phyloP scores from a whole-genome alignment of 768 basidiomycete genomes.

The Tremella fuciformis region DNA sequence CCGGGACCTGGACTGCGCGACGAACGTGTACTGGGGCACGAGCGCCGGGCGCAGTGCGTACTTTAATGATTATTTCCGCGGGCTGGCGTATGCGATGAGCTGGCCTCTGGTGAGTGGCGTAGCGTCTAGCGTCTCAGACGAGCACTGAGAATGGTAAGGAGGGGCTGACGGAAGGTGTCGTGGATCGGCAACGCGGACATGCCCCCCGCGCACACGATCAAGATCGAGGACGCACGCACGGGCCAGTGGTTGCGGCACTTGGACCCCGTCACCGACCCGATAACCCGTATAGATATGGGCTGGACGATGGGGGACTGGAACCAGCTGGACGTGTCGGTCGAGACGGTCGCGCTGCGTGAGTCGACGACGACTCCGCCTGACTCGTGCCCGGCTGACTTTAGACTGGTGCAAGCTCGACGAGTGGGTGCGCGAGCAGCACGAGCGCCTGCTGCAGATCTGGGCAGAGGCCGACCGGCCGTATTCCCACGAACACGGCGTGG shows the following conservation, averaged over 20 bases:
- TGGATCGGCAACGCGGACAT: conserved; percentile 53
- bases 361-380: conserved; percentile 9
- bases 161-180: conserved; percentile 37
- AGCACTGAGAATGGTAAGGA: background rate
- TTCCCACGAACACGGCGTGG: conserved; percentile 43
- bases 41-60: conserved; percentile 48
- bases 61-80: conserved; percentile 52
- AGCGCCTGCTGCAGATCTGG: conserved; percentile 45
- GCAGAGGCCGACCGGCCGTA: conserved; percentile 41
- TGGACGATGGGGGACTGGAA: conserved; percentile 54
- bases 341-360: conserved; percentile 52
- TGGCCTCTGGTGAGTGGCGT: conserved; percentile 50
- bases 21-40: conserved; percentile 53
- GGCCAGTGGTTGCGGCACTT: conserved; percentile 53
- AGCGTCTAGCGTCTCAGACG: background rate
- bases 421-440: conserved; percentile 48
- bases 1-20: conserved; percentile 47
- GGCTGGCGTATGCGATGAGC: conserved; percentile 52
- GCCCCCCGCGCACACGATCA: conserved; percentile 48
- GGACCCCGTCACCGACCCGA: conserved; percentile 50
- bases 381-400: background rate
- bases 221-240: conserved; percentile 53
- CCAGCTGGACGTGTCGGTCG: conserved; percentile 46
- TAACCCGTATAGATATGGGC: conserved; percentile 50
- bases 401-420: conserved; percentile 51